A percentile compares a stretch with the other conserved stretches of the same genome.
Conservation (phyloP, 2,329 filamentous ascomycete species). For the Harringtonia aguacate region DNA sequence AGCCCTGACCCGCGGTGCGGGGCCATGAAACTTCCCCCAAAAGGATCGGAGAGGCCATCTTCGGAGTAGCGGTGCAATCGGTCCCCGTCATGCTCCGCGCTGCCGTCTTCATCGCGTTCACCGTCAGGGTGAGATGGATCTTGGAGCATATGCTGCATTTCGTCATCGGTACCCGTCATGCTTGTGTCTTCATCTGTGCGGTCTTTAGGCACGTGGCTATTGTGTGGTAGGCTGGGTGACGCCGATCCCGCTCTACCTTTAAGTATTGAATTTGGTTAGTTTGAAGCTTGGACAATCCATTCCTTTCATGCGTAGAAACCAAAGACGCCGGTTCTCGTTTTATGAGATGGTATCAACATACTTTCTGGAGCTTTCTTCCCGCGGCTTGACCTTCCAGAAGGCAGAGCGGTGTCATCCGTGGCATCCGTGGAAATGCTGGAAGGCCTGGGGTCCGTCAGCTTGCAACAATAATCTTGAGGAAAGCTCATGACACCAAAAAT, state of each 20-base stretch:
- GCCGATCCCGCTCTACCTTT: not conserved
- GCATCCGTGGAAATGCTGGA: constrained; percentile 51
- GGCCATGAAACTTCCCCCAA: constrained; percentile 55
- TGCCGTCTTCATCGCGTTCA: constrained; percentile 31
- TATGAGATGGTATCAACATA: constrained; percentile 1
- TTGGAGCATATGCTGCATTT: constrained; percentile 18
- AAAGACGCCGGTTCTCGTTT: too few relatives aligned
- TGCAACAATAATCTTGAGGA: too few relatives aligned
- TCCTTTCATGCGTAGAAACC: too few relatives aligned
- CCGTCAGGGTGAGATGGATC: not conserved
- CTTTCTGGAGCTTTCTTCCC: constrained; percentile 52
- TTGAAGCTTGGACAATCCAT: too few relatives aligned
- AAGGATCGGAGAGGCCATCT: constrained; percentile 36
- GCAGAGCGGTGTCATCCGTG: constrained; percentile 46
- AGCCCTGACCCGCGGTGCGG: constrained; percentile 54
- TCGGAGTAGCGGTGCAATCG: constrained; percentile 19
- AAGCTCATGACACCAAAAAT: too few relatives aligned
- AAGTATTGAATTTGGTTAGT: too few relatives aligned
- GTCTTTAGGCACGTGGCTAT: not conserved
- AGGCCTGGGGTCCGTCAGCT: constrained; percentile 10
- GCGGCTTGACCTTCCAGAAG: constrained; percentile 60
- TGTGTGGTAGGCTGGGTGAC: not conserved
- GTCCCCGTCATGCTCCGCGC: constrained; percentile 39
- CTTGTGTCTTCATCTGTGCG: constrained; percentile 38
- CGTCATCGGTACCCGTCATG: constrained; percentile 60